Base-by-base conservation (phyloP, 805 yeast genomes). In the Metschnikowia picachoensis region DNA sequence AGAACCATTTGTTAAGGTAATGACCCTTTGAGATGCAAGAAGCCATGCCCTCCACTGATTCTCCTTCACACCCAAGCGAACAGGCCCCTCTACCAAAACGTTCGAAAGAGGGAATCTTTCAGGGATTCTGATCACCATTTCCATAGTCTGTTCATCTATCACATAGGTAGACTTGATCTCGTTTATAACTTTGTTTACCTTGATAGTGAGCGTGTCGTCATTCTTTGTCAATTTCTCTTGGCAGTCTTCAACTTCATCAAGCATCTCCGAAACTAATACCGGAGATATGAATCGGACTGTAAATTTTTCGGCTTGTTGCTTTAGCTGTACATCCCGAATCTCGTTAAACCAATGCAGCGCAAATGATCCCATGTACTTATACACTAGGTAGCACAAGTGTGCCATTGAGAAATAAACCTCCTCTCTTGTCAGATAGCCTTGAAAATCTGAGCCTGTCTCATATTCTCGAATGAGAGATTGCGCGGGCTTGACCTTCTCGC, bases 41-140 rank as follows among this genome's bases (percentile, higher is more conserved):
- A 92, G 68, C 98, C 98, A 94, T 2, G 96, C 89, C 56, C 88
- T 85, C 96, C 97, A 91, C 65, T 87, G 90, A 50, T 80, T 82
- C 56, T 92, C 98, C 52, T 85, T 87, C 13, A 92, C 95, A 16
- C 98, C 98, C 30, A 89, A 76, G 50, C 95, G 73, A 39, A 80
- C 73, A 0, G 89, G 79, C 3, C 97, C 97, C 38, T 79, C 80
- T 1, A 94, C 90, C 8, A 72, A 70, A 9, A 94, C 83, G 52
- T 79, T 83, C 2, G 81, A 77, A 35, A 92, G 75, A 9, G 99
- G 99, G 56, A 82, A 94, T 34, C 80, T 76, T 0, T 70, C 58
- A 0, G 98, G 98, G 8, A 92, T 67, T 37, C 74, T 74, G 49
- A 92, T 80, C 0, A 82, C 77, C 70, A 95, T 78, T 56, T 87